Evolutionary conservation across 2,329 filamentous ascomycete genomes (phyloP), one percentile per base, ranked within the genome.

Genomic region (Gnomoniopsis smithogilvyi): DNA sequence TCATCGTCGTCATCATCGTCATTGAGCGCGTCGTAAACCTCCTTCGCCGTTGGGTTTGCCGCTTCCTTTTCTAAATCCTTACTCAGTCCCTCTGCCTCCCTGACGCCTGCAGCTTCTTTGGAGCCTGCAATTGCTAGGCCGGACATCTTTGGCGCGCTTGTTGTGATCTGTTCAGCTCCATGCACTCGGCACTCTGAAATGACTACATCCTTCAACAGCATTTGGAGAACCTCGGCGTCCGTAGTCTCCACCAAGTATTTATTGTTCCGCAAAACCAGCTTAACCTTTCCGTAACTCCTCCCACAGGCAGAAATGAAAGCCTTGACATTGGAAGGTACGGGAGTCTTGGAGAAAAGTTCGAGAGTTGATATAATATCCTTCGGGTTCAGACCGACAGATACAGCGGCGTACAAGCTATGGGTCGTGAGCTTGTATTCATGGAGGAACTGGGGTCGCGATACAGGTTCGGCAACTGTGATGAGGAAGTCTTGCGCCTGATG

Each of bases 91-190:
- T 77, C 72, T 7, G 89, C 89, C 72, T 97, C 90, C 67, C 89
- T 89, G 15, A 94, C 87, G 60, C 92, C 93, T 36, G 92, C 93
- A 4, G 95, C 94, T 74, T 96, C 91, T 68, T 92, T 95, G 0
- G 95, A 98, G 57, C 95, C 95, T 0, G 94, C 92, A 70, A 99
- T 99, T 46, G 96, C 92, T 58, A 98, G 80, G 1, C 87, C 90
- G 7, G 86, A 90, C 80, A 96, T 90, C 69, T 92, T 95, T 1
- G 94, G 91, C 6, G 94, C 93, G 50, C 87, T 87, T 53, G 90
- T 89, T 11, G 89, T 92, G 55, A 96, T 87, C 56, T 90, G 90
- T 17, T 80, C 78, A 11, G 81, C 80, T 15, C 85, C 85, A 63
- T 96, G 89, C 3, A 96, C 84, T 58, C 93, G 85, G 48, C 60